Evolutionary conservation across 2,329 filamentous ascomycete genomes (phyloP).

Genomic region (Verticillium klebahnii): DNA sequence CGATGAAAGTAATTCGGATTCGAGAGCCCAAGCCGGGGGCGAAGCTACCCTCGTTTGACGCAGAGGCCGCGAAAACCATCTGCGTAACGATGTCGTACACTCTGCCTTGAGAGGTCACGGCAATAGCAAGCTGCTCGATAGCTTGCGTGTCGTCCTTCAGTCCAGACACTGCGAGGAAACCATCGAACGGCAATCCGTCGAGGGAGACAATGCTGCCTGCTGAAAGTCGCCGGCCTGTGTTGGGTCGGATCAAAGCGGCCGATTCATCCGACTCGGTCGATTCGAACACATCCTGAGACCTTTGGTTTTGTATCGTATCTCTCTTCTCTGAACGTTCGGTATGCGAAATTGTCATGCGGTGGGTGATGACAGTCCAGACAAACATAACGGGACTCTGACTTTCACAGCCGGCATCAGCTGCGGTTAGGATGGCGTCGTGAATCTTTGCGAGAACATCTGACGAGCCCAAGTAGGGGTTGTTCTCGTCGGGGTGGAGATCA

Average conservation of each 20-base stretch:
- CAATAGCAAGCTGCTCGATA: constrained; percentile 44
- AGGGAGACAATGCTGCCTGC: constrained; percentile 59
- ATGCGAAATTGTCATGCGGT: constrained; percentile 62
- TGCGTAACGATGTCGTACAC: constrained; percentile 50
- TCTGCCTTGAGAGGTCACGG: constrained; percentile 43
- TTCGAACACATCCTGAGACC: constrained; percentile 53
- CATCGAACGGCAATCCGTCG: constrained; percentile 54
- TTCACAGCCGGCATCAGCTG: constrained; percentile 49
- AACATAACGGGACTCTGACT: constrained; percentile 71
- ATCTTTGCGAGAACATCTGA: constrained; percentile 66
- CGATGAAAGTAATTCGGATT: constrained; percentile 61
- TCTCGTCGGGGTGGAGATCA: constrained; percentile 34
- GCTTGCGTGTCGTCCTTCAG: constrained; percentile 47
- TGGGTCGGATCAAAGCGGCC: constrained; percentile 33
- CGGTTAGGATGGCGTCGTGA: constrained; percentile 63
- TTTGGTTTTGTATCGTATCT: constrained; percentile 53
- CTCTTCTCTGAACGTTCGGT: constrained; percentile 57
- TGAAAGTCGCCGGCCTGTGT: constrained; percentile 48
- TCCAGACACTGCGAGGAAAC: constrained; percentile 47
- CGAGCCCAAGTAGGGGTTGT: constrained; percentile 63
- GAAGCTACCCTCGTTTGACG: constrained; percentile 41
- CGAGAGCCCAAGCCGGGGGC: constrained; percentile 54
- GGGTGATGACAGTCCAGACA: constrained; percentile 74
- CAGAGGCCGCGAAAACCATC: constrained; percentile 44
- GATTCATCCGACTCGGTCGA: constrained; percentile 15